Evolutionary conservation across 352 stramenopile genomes (phyloP), one percentile per base, ranked within the genome.

Genomic region (Phytopythium cucurbitacearum): DNA sequence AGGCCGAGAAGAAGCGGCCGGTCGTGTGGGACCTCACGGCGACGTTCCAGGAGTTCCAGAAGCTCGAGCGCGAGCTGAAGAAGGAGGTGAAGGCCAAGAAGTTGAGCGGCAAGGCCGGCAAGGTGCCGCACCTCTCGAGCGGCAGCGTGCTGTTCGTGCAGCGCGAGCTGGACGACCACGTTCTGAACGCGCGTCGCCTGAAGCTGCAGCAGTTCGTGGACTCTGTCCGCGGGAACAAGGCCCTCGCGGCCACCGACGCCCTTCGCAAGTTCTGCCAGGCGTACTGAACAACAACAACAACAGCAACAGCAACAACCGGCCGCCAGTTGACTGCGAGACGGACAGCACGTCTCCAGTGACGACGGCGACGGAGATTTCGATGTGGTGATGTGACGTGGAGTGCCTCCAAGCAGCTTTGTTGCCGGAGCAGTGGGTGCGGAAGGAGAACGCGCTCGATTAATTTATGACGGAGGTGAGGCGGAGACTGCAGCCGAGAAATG

Each of bases 1-100:
- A 60, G 16, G 48, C 59, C 28, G 75, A 93, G 54, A 91, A 93
- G 59, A 92, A 92, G 48, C 82, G 79, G 6, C 74, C 85, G 5
- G 68, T 92, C 37, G 91, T 93, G 83, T 93, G 83, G 83, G 83
- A 93, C 44, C 40, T 93, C 13, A 90, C 80, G 10, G 79, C 80
- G 40, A 82, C 80, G 1, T 91, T 91, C 60, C 62, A 73, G 33
- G 83, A 93, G 37, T 91, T 93, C 63, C 75, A 87, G 55, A 71
- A 71, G 49, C 67, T 93, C 40, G 75, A 90, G 50, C 74, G 69
- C 34, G 69, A 74, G n/a, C 51, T 93, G 15, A 86, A 82, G 56
- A 69, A 72, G 51, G 83, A 93, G 44, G 43, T 83, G 15, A 76
- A 83, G 64, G 48, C 60, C 52, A 89, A 88, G 53, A 73, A 81